phyloP scores from a whole-genome alignment of 129 eudicot species.

The Oenanthe sinensis region DNA sequence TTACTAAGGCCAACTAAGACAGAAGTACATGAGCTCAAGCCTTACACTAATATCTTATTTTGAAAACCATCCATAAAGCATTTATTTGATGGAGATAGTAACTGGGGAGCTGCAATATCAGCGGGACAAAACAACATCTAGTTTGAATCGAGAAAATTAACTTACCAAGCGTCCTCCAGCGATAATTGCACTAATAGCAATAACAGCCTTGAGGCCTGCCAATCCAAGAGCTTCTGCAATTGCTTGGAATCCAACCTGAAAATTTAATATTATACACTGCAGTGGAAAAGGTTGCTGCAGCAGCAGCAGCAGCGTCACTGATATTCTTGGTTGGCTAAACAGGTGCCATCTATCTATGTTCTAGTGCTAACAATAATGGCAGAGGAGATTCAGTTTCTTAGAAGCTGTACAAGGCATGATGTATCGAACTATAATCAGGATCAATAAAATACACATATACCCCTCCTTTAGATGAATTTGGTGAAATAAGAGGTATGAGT shows the following conservation, averaged over 20 bases:
- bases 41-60: not conserved
- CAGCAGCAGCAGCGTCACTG: not conserved
- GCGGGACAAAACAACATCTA: not conserved
- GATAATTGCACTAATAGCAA: conserved; percentile 94
- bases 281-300: conserved; percentile 10
- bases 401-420: not conserved
- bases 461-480: conserved; percentile 99
- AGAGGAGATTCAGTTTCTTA: not conserved
- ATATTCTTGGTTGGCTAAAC: not conserved
- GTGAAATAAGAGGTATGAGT: conserved; percentile 96
- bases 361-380: not conserved
- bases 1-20: not conserved
- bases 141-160: conserved; percentile 5
- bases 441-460: conserved; percentile 27
- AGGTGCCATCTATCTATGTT: not conserved
- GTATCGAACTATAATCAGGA: not conserved
- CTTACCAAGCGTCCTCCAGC: conserved; percentile 99
- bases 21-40: not conserved
- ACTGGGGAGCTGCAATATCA: not conserved
- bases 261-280: conserved; percentile 2
- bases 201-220: conserved; percentile 94
- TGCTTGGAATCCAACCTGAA: conserved; percentile 89
- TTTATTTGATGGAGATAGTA: not conserved
- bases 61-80: not conserved
- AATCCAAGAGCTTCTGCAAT: conserved; percentile 99